phyloP scores from a whole-genome alignment of 2,329 filamentous ascomycete genomes.

The Fusarium newnesense region DNA sequence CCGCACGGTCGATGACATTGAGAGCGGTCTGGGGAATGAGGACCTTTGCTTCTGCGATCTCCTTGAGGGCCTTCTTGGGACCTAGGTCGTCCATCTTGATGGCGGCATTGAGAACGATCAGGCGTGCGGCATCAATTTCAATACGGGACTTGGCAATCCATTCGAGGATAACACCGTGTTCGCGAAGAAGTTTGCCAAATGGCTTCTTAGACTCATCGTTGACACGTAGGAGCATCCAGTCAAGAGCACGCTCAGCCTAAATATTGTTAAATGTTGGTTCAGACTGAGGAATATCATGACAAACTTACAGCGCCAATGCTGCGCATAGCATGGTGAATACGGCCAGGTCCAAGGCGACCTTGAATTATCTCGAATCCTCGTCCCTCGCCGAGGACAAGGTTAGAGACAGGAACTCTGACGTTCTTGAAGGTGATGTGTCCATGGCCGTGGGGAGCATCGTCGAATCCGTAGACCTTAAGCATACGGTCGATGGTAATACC shows the following conservation, averaged over 20 bases:
- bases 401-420: conserved; percentile 84
- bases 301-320: conserved; percentile 80
- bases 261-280: conserved; percentile 2
- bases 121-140: conserved; percentile 91
- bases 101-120: conserved; percentile 92
- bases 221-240: conserved; percentile 93
- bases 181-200: conserved; percentile 85
- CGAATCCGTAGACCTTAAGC: conserved; percentile 93
- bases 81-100: conserved; percentile 92
- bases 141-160: conserved; percentile 93
- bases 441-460: conserved; percentile 98
- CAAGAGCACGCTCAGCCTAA: conserved; percentile 85
- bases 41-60: conserved; percentile 96
- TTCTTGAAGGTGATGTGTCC: conserved; percentile 91
- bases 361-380: conserved; percentile 99
- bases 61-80: conserved; percentile 88
- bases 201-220: conserved; percentile 92
- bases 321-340: conserved; percentile 98
- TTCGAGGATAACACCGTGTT: conserved; percentile 94
- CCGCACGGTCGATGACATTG: conserved; percentile 90
- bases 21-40: conserved; percentile 85
- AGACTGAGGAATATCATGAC: accelerated
- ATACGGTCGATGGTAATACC: conserved; percentile 95
- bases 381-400: conserved; percentile 92
- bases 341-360: conserved; percentile 91